Percentiles rank a stretch among this genome's conserved stretches.
Evolutionary conservation across 306 rosid species (phyloP).

Genomic region (Amphicarpaea edgeworthii): DNA sequence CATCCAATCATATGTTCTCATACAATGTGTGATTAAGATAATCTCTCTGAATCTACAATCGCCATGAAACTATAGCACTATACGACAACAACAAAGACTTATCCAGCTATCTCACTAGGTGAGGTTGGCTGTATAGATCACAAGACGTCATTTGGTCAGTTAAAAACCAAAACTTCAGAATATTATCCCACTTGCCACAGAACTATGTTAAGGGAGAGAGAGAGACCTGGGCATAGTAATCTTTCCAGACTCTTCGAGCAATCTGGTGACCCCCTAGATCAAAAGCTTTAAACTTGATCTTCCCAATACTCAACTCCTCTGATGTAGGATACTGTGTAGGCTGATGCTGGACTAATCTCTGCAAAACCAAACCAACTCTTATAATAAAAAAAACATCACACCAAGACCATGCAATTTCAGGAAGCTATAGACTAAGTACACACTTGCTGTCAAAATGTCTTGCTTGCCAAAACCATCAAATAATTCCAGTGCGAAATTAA

Average conservation of each 20-base stretch:
- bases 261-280: slow-evolving; percentile 90
- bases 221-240: slow-evolving; percentile 89
- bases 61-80: too few relatives aligned
- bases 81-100: too few relatives aligned
- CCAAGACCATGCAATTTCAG: slow-evolving; percentile 29
- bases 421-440: not conserved
- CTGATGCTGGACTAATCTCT: slow-evolving; percentile 96
- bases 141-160: too few relatives aligned
- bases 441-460: not conserved
- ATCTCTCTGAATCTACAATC: not conserved
- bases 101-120: too few relatives aligned
- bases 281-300: slow-evolving; percentile 93
- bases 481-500: not conserved
- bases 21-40: not conserved
- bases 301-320: slow-evolving; percentile 92
- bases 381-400: slow-evolving; percentile 33
- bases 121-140: too few relatives aligned
- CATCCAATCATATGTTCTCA: slow-evolving; percentile 1
- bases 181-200: not conserved
- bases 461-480: slow-evolving; percentile 31
- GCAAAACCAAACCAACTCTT: slow-evolving; percentile 57
- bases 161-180: too few relatives aligned
- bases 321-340: slow-evolving; percentile 94
- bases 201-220: not conserved
- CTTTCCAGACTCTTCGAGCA: slow-evolving; percentile 96